These are phyloP conservation scores for Dothistroma septosporum DNA, from an alignment of 2,329 filamentous ascomycete genomes.

Conservation along the genomic window DNA sequence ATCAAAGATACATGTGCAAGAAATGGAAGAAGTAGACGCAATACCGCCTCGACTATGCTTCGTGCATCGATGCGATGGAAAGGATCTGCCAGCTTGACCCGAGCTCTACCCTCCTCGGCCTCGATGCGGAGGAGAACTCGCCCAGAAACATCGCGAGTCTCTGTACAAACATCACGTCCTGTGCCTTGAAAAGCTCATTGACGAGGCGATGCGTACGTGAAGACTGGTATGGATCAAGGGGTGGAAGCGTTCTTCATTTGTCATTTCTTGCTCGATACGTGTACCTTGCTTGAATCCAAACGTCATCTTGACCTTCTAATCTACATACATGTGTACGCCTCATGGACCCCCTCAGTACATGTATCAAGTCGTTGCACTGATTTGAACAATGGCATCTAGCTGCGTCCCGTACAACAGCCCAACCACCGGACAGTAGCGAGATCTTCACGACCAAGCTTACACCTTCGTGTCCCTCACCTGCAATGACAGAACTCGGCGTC, in stretches of 20 bases:
- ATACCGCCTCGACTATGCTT: background rate
- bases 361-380: background rate
- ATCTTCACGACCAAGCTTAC: too few species aligned
- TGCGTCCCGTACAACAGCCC: too few species aligned
- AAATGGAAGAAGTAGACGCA: background rate
- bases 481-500: background rate
- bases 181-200: too few species aligned
- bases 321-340: too few species aligned
- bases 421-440: too few species aligned
- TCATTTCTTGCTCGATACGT: background rate
- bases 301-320: slow-evolving; percentile 2
- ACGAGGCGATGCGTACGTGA: too few species aligned
- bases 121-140: background rate
- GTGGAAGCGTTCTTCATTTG: too few species aligned
- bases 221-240: too few species aligned
- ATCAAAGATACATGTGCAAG: background rate
- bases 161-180: background rate
- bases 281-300: background rate
- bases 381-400: too few species aligned
- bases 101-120: background rate
- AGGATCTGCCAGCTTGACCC: background rate
- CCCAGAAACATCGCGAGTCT: background rate
- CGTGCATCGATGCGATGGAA: background rate
- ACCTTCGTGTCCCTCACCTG: background rate
- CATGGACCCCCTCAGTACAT: background rate